Conservation (phyloP, 148 eudicot species). For the Bassia scoparia region DNA sequence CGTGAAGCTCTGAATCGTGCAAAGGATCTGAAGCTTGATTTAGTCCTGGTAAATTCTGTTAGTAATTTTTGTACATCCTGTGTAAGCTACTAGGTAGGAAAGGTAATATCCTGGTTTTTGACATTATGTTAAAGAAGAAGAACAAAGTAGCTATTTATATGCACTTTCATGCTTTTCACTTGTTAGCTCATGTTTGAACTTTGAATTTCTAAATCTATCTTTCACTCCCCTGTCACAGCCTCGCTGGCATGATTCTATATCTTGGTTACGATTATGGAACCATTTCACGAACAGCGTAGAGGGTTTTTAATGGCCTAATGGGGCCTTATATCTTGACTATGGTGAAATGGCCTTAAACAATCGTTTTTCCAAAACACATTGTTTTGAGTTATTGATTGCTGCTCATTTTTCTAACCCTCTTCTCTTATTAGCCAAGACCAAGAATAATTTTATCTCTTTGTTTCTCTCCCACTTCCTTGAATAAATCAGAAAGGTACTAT, state of each 20-base stretch:
- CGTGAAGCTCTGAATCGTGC: constrained; percentile 60
- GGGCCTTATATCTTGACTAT: too few species aligned
- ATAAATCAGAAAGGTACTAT: not conserved
- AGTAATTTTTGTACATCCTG: not conserved
- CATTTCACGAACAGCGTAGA: too few species aligned
- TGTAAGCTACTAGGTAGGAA: too few species aligned
- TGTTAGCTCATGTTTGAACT: not conserved
- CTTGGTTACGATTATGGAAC: too few species aligned
- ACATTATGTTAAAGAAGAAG: not conserved
- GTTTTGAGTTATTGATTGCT: too few species aligned
- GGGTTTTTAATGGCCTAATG: too few species aligned
- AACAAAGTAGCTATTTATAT: not conserved
- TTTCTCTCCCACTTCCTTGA: not conserved
- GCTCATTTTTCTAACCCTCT: too few species aligned
- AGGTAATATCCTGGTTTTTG: not conserved
- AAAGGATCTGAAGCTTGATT: constrained; percentile 41
- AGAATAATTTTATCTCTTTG: not conserved
- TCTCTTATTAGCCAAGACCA: not conserved
- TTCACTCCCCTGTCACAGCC: not conserved
- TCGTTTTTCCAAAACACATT: too few species aligned
- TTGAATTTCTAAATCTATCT: not conserved
- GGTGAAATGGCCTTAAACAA: too few species aligned
- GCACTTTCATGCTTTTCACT: not conserved
- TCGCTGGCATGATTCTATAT: not conserved
- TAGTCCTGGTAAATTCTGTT: constrained; percentile 62